phyloP scores from a whole-genome alignment of 352 stramenopile species.

The Phytophthora vignae region DNA sequence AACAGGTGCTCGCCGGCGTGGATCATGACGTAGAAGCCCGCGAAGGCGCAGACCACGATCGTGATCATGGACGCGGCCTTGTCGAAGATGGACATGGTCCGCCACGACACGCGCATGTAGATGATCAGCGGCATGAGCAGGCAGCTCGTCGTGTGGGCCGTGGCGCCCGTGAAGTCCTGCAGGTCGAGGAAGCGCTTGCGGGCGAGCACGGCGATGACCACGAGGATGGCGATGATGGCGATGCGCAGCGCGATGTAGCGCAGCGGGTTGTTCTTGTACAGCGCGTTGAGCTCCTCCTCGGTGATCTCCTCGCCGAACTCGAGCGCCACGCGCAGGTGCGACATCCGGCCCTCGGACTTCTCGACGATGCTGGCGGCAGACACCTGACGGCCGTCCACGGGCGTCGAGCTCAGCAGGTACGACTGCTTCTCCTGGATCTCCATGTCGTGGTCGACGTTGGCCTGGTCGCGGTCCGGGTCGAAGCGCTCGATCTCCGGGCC shows the following conservation, averaged over 20 bases:
- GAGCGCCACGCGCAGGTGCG: neutral
- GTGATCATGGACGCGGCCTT: slow-evolving; percentile 43
- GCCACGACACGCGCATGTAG: slow-evolving; percentile 47
- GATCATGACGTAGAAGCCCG: slow-evolving; percentile 56
- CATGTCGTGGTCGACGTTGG: slow-evolving; percentile 8
- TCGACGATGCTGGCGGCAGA: slow-evolving; percentile 1
- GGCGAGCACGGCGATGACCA: slow-evolving; percentile 41
- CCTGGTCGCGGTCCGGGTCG: slow-evolving; percentile 11
- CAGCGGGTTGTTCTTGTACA: neutral
- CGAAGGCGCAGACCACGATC: slow-evolving; percentile 45
- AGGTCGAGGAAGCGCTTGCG: slow-evolving; percentile 54
- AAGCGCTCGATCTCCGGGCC: slow-evolving; percentile 2
- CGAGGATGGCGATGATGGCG: slow-evolving; percentile 39
- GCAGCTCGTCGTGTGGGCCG: slow-evolving; percentile 24
- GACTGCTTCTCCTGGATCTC: slow-evolving; percentile 25
- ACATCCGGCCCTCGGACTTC: slow-evolving; percentile 3
- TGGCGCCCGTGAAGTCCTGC: slow-evolving; percentile 50
- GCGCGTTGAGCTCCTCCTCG: neutral
- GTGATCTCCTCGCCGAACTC: slow-evolving; percentile 3
- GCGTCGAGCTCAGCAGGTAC: slow-evolving; percentile 24
- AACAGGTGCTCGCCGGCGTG: slow-evolving; percentile 53
- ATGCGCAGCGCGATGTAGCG: neutral
- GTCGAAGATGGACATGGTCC: slow-evolving; percentile 45
- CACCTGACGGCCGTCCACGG: slow-evolving; percentile 5
- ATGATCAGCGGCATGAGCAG: slow-evolving; percentile 55